A percentile compares a stretch with the other conserved stretches of the same genome.
Evolutionary conservation across 768 basidiomycete species (phyloP).

Genomic region (Porphyrellus cyaneotinctus): DNA sequence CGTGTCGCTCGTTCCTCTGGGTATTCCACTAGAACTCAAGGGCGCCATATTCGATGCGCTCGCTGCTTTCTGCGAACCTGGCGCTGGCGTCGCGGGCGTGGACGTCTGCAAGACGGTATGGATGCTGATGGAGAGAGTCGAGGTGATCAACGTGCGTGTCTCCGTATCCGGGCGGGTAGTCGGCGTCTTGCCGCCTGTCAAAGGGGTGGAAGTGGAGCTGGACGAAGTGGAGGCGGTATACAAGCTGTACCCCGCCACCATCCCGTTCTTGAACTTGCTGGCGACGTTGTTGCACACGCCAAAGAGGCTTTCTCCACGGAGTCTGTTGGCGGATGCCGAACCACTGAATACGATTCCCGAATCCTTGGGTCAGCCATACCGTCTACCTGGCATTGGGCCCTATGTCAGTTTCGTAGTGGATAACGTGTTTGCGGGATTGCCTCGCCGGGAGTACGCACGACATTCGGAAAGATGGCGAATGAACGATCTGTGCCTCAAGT

Average conservation of each 20-base stretch:
- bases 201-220: constrained; percentile 82
- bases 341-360: constrained; percentile 76
- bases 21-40: constrained; percentile 88
- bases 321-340: constrained; percentile 54
- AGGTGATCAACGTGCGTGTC: constrained; percentile 73
- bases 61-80: constrained; percentile 78
- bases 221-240: constrained; percentile 82
- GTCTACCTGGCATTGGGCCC: constrained; percentile 74
- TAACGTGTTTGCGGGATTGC: constrained; percentile 78
- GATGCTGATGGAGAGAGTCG: constrained; percentile 78
- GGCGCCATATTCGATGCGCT: constrained; percentile 79
- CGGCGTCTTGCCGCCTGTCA: constrained; percentile 48
- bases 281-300: constrained; percentile 80
- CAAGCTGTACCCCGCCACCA: constrained; percentile 81
- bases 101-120: constrained; percentile 83
- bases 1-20: constrained; percentile 70
- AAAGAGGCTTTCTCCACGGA: constrained; percentile 62
- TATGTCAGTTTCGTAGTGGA: constrained; percentile 87
- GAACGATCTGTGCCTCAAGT: constrained; percentile 79
- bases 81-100: constrained; percentile 65
- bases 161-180: constrained; percentile 28
- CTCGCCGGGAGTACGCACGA: constrained; percentile 67
- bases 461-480: constrained; percentile 82
- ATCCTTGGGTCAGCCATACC: constrained; percentile 72
- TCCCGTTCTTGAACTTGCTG: constrained; percentile 82